Evolutionary conservation across 495 filamentous ascomycete genomes (phyloP).

Genomic region (Penicillium odoratum): DNA sequence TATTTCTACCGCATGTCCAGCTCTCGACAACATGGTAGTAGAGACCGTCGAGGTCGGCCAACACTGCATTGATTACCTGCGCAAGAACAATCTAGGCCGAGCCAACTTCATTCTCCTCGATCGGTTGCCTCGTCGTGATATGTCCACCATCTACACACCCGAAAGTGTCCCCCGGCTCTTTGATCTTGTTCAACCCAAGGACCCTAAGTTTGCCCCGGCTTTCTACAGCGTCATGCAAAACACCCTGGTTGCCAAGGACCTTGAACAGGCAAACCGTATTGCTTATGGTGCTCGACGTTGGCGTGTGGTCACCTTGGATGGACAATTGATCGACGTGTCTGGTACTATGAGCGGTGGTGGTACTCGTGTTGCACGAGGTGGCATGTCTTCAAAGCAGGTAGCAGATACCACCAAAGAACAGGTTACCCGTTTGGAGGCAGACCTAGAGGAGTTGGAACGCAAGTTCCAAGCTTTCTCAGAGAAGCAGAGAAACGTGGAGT

Average conservation of each 20-base stretch:
- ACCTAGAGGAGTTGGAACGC: conserved; percentile 81
- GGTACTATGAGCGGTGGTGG: conserved; percentile 99
- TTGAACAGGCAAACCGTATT: conserved; percentile 92
- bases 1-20: conserved; percentile 91
- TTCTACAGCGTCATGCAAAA: conserved; percentile 94
- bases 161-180: conserved; percentile 91
- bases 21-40: conserved; percentile 91
- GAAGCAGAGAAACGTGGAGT: conserved; percentile 73
- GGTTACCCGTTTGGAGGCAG: conserved; percentile 78
- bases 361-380: conserved; percentile 78
- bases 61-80: conserved; percentile 94
- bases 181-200: conserved; percentile 86
- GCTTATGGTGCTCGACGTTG: conserved; percentile 90
- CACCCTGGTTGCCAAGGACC: conserved; percentile 88
- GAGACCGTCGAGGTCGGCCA: conserved; percentile 93
- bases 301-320: conserved; percentile 94
- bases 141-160: conserved; percentile 78
- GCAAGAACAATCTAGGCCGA: conserved; percentile 96
- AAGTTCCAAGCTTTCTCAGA: conserved; percentile 79
- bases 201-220: conserved; percentile 82
- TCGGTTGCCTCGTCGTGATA: conserved; percentile 72
- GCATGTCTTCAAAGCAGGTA: conserved; percentile 93
- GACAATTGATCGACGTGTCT: conserved; percentile 93
- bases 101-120: conserved; percentile 96
- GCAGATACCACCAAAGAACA: conserved; percentile 83